Evolutionary conservation across 176 grass and related monocot species (phyloP).

Genomic region (Poa annua): DNA sequence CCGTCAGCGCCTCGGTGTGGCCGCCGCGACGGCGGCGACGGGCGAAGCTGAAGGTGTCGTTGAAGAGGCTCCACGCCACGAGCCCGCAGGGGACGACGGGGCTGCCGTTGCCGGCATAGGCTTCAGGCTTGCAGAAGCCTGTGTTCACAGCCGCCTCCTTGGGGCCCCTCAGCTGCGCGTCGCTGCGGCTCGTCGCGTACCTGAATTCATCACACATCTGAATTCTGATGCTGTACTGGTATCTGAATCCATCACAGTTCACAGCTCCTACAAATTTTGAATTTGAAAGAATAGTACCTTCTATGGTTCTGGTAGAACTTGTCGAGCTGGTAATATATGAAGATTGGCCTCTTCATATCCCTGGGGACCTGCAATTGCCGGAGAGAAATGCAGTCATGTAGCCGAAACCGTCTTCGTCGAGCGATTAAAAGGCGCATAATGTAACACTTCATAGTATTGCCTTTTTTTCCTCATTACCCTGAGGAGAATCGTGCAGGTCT

Average conservation of each 20-base stretch:
- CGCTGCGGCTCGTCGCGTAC: conserved; percentile 59
- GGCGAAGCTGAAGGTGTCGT: conserved; percentile 70
- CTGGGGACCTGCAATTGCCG: conserved; percentile 54
- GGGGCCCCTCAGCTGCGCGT: conserved; percentile 47
- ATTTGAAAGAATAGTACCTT: conserved; percentile 52
- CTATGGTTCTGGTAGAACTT: conserved; percentile 83
- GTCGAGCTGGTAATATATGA: conserved; percentile 75
- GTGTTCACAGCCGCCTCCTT: conserved; percentile 31
- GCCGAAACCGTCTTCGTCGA: not conserved
- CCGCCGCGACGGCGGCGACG: not conserved
- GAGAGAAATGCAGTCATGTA: not conserved
- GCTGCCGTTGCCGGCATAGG: conserved; percentile 32
- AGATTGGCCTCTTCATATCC: conserved; percentile 69
- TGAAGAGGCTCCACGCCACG: conserved; percentile 80
- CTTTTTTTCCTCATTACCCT: conserved; percentile 41
- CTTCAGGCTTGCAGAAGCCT: conserved; percentile 61
- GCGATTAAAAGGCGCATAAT: too few relatives aligned
- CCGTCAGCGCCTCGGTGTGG: conserved; percentile 39
- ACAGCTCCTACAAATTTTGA: not conserved
- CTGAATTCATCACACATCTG: conserved; percentile 36
- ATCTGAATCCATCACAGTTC: not conserved
- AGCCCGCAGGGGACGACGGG: conserved; percentile 67
- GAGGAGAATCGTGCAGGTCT: conserved; percentile 57
- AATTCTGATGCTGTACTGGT: not conserved
- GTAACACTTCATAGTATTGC: too few relatives aligned